These are phyloP conservation scores for Xylariaceae sp. DNA, from an alignment of 2,329 filamentous ascomycete genomes.

Conservation along the genomic window DNA sequence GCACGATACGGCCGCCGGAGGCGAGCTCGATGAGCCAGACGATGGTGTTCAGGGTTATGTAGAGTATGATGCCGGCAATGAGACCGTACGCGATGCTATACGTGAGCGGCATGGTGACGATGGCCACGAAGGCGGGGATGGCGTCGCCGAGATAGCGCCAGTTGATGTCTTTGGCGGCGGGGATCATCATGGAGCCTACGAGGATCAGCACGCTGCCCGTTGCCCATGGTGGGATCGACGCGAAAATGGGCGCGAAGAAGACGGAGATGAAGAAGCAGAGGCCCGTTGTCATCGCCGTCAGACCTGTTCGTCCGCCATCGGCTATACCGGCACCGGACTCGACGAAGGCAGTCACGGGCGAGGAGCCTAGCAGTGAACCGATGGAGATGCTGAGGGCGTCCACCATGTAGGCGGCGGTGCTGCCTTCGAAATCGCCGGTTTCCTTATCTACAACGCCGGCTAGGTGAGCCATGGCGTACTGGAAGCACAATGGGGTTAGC, in stretches of 20 bases:
- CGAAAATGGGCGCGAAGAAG: conserved; percentile 88
- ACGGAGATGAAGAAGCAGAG: conserved; percentile 81
- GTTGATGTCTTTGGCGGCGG: conserved; percentile 75
- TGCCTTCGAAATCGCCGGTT: conserved; percentile 84
- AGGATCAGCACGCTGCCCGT: conserved; percentile 84
- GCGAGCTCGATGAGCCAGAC: conserved; percentile 64
- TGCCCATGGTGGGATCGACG: conserved; percentile 83
- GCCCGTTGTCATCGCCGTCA: conserved; percentile 75
- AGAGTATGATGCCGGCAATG: conserved; percentile 72
- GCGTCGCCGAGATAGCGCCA: conserved; percentile 82
- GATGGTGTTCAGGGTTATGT: conserved; percentile 66
- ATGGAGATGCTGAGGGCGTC: conserved; percentile 76
- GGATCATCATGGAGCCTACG: conserved; percentile 82
- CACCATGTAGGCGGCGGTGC: conserved; percentile 74
- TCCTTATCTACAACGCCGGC: conserved; percentile 72
- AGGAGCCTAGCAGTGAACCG: conserved; percentile 68
- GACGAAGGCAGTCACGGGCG: conserved; percentile 81
- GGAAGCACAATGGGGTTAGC: not conserved
- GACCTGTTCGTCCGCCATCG: conserved; percentile 76
- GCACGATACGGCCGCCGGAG: conserved; percentile 64
- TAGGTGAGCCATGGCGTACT: conserved; percentile 82
- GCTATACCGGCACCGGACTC: conserved; percentile 88
- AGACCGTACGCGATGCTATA: conserved; percentile 85
- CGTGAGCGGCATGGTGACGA: conserved; percentile 82
- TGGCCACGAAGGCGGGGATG: conserved; percentile 76